Base-by-base conservation (phyloP, 2,329 filamentous ascomycete genomes). In the Fusarium nanum region DNA sequence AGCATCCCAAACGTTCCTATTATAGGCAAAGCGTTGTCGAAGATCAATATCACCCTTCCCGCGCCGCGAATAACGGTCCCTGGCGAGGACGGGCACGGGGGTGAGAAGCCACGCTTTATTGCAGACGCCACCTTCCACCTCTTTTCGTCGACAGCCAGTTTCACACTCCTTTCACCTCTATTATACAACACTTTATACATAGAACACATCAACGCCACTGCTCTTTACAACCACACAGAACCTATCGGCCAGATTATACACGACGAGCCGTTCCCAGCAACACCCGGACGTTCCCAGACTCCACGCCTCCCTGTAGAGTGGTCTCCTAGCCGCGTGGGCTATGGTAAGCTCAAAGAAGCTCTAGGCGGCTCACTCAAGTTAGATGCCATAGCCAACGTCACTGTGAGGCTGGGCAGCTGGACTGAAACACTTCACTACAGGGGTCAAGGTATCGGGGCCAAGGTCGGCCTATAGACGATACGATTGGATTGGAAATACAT, bases 61-160 rank as follows among this genome's bases (percentile, higher is more conserved):
- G 87, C 93, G 1, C 94, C 95, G 0, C 86, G 84, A 20, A 81
- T 97, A 44, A 83, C 83, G 2, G 79, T 88, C 2, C 91, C 89
- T 18, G 85, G 85, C 76, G 75, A 76, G n/a, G 76, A 74, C 6
- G 73, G 81, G 77, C 46, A 54, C 4, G 53, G 55, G 20, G 80
- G 79, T 23, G 76, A 77, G 14, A 75, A 78, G 11, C 79, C 81
- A 13, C 89, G 89, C 70, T 98, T 98, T 78, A 93, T 99, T 73
- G 88, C 91, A 77, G 90, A 93, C 73, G 93, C 94, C 13, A 95
- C 91, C 9, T 90, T 99, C 80, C 94, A 98, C 81, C 81, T 98
- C 55, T 86, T 96, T 68, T 92, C 93, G 18, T 97, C 93, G 1
- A 94, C 93, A 1, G 95, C 95, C 6, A 89, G 91, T 1, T 98